Conservation (phyloP, 1,284 basidiomycete genomes). For the Vanrija sp. region DNA sequence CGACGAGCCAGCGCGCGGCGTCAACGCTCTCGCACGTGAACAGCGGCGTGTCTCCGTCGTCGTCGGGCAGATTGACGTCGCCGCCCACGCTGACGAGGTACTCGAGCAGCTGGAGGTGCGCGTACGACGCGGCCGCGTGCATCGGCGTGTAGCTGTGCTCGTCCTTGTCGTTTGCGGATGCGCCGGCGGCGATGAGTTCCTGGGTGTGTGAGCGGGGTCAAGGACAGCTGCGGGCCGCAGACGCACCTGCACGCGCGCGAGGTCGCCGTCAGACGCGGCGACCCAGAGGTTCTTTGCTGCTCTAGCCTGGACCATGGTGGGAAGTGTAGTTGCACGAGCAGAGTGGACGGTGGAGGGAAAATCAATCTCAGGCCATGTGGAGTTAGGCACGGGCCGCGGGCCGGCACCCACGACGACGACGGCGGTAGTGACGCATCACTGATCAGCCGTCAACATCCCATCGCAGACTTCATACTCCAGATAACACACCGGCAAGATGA, state of each 20-base stretch:
- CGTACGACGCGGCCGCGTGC: slow-evolving; percentile 94
- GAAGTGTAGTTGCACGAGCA: not conserved
- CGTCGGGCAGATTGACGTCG: slow-evolving; percentile 77
- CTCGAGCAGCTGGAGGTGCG: slow-evolving; percentile 67
- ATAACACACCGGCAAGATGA: slow-evolving; percentile 57
- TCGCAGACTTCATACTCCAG: not conserved
- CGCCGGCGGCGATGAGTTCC: slow-evolving; percentile 56
- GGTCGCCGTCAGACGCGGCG: slow-evolving; percentile 80
- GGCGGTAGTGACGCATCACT: not conserved
- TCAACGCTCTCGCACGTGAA: slow-evolving; percentile 81
- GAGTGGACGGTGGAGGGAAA: not conserved
- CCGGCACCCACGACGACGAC: not conserved
- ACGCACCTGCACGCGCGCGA: slow-evolving; percentile 51
- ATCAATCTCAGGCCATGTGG: not conserved
- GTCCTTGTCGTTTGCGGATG: slow-evolving; percentile 72
- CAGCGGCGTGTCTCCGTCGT: slow-evolving; percentile 84
- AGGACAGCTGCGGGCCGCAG: not conserved
- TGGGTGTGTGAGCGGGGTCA: slow-evolving; percentile 4
- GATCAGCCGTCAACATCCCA: not conserved
- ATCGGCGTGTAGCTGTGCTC: slow-evolving; percentile 81
- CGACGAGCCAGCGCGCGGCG: slow-evolving; percentile 71
- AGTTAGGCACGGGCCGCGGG: slow-evolving; percentile 2
- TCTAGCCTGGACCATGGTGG: slow-evolving; percentile 1
- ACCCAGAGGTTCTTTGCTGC: slow-evolving; percentile 77
- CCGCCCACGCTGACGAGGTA: slow-evolving; percentile 78